Evolutionary conservation across 805 yeast species (phyloP), one percentile per base, ranked within the genome.

Genomic region (Candida ovalis): DNA sequence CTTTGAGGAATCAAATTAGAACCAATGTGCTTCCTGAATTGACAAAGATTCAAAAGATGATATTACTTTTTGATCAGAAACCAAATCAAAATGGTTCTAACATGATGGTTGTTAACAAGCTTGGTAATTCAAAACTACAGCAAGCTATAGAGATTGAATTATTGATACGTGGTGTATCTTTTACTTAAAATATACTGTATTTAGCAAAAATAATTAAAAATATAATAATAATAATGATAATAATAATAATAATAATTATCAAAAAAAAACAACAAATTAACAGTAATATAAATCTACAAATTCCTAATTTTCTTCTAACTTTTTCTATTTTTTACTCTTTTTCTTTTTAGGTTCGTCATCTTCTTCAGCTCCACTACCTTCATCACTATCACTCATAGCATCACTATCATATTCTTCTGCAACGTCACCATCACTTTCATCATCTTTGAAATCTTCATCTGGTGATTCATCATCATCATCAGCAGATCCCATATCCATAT

Each of bases 321-420:
- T 27, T 19, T 18, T 37, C 3, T 37, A 39, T 40, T 51, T 59
- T 46, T 60, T 61, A 8, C 61, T 44, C 52, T 62, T 63, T 57
- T 61, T 62, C 48, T 58, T 51, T 44, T 58, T 53, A 36, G 66
- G 66, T 40, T 54, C 62, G 13, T 48, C 60, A 22, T 52, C 63
- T 12, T 37, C 55, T 6, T 46, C 58, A 15, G 51, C 69, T 7
- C 54, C 60, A 6, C 51, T 70, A 36, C 57, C 58, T 5, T 13
- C 22, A 17, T 55, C 65, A 22, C 58, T 53, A 38, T 54, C 71
- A 46, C 61, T 60, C 32, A 36, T 43, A 21, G 67, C 85, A 57
- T 86, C 87, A 12, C 89, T 84, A 60, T 86, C 92, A 59, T 75
- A 88, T 64, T 88, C 97, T 67, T 87, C 95, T 7, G 91, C 95